Base-by-base conservation (phyloP, 345 rosid genomes). In the Erysimum cheiranthoides region DNA sequence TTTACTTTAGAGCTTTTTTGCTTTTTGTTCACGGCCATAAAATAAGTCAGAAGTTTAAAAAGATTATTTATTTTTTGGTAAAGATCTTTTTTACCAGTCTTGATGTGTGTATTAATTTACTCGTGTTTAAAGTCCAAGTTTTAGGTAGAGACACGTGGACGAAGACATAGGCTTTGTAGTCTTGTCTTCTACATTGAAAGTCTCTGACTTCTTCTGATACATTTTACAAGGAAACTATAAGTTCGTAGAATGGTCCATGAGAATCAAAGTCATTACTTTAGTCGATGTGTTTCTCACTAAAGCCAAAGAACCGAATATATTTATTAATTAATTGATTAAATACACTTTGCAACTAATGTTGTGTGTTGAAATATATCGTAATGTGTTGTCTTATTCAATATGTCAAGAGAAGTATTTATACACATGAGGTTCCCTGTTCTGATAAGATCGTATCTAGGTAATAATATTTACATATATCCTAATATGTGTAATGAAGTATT, bases 1-100 rank as follows among this genome's bases (percentile, higher is more conserved):
- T 43, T 28, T 5, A 21, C 43, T 12, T 66, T 58, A 10, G 2
- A 10, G 17, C 61, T 50, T 72, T 72, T 36, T 58, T 17, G 47
- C 69, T 60, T 75, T 75, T 59, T 51, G 53, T 42, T 68, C 79
- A 75, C 63, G 79, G 74, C 32, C 61, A 60, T 40, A 14, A 43
- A 45, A 31, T 40, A 18, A 32, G 77, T 73, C 47, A 73, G 30
- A 34, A 38, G 32, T 57, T 31, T 28, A 3, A 11, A 74, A 74
- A 57, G 46, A 3, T 35, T 74, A 17, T 34, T 13, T 25, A 11
- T 6, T 14, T 50, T 13, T 35, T 35, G 3, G 2, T 0, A 51
- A 40, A 72, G 4, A 58, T 28, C 53, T 36, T 47, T 65, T 51
- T 34, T 49, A 51, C 74, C 57, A 5, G 47, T 68, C 16, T 36